Percentiles rank a stretch among this genome's conserved stretches.
Conservation (phyloP, 495 filamentous ascomycete species). For the Massariosphaeria phaeospora region DNA sequence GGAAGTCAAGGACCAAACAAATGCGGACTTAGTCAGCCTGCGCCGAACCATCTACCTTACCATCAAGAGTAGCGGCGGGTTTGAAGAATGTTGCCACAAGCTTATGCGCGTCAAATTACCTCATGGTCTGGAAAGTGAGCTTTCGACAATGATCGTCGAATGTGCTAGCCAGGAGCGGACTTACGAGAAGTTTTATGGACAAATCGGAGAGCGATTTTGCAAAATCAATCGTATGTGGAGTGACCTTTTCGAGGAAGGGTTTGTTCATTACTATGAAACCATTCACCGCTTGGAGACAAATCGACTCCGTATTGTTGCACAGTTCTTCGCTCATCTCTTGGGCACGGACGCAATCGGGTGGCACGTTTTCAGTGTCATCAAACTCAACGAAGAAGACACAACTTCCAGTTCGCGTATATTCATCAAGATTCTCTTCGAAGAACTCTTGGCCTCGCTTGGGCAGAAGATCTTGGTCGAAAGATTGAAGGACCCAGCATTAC, state of each 20-base stretch:
- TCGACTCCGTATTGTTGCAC: slow-evolving; percentile 84
- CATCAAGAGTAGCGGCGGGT: slow-evolving; percentile 90
- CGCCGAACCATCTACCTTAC: slow-evolving; percentile 93
- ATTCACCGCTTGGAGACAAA: slow-evolving; percentile 97
- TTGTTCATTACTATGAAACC: slow-evolving; percentile 91
- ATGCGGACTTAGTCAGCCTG: slow-evolving; percentile 89
- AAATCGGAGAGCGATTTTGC: slow-evolving; percentile 90
- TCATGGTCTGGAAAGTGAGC: slow-evolving; percentile 77
- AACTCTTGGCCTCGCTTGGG: slow-evolving; percentile 80
- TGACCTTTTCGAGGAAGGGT: slow-evolving; percentile 81
- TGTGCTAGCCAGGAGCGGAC: slow-evolving; percentile 92
- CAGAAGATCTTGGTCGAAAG: slow-evolving; percentile 70
- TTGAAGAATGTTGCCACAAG: slow-evolving; percentile 95
- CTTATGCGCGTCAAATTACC: slow-evolving; percentile 66
- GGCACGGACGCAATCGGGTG: slow-evolving; percentile 83
- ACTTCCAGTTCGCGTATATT: slow-evolving; percentile 94
- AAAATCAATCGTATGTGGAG: slow-evolving; percentile 94
- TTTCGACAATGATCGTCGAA: slow-evolving; percentile 95
- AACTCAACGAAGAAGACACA: slow-evolving; percentile 93
- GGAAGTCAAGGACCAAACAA: slow-evolving; percentile 97
- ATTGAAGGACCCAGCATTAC: slow-evolving; percentile 70
- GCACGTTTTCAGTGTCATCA: slow-evolving; percentile 79
- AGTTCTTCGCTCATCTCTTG: slow-evolving; percentile 90
- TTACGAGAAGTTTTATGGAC: slow-evolving; percentile 92
- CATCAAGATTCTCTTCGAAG: slow-evolving; percentile 95